Conservation (phyloP, 23 red algal species). For the Gracilaria gracilis region DNA sequence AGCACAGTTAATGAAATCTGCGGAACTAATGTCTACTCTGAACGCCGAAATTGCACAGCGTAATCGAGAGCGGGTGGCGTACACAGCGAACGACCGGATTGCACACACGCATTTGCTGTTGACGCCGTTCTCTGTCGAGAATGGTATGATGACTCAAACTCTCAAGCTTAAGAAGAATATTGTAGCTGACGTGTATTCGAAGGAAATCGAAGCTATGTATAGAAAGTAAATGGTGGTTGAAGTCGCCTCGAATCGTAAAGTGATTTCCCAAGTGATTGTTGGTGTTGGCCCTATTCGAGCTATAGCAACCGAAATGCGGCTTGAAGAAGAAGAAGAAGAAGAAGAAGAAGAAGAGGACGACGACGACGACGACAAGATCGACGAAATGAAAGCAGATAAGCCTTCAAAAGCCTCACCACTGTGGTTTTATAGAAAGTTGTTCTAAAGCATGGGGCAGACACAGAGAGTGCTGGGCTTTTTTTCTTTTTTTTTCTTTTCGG, state of each 20-base stretch:
- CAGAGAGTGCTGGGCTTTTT: too few relatives aligned
- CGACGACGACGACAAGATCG: too few relatives aligned
- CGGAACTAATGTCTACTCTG: slow-evolving; percentile 46
- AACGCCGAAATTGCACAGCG: slow-evolving; percentile 58
- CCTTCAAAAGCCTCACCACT: too few relatives aligned
- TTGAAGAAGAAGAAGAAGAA: too few relatives aligned
- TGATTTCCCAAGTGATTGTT: not conserved
- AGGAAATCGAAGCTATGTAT: slow-evolving; percentile 75
- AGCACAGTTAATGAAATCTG: slow-evolving; percentile 22
- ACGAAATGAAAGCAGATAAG: too few relatives aligned
- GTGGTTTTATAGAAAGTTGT: too few relatives aligned
- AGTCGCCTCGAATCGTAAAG: not conserved
- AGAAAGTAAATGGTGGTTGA: not conserved
- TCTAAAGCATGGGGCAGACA: too few relatives aligned
- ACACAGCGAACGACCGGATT: slow-evolving; percentile 66
- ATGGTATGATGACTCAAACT: slow-evolving; percentile 98
- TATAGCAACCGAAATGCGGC: too few relatives aligned
- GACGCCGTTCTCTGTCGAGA: slow-evolving; percentile 91
- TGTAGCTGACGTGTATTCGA: slow-evolving; percentile 62
- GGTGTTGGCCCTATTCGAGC: not conserved
- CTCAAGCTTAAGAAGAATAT: slow-evolving; percentile 92
- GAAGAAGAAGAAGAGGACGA: too few relatives aligned
- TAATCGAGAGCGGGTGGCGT: slow-evolving; percentile 69
- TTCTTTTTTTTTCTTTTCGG: too few relatives aligned
- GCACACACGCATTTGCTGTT: slow-evolving; percentile 74